These are phyloP conservation scores for Chaetomium sp. DNA, from an alignment of 2,329 filamentous ascomycete genomes.

Conservation along the genomic window DNA sequence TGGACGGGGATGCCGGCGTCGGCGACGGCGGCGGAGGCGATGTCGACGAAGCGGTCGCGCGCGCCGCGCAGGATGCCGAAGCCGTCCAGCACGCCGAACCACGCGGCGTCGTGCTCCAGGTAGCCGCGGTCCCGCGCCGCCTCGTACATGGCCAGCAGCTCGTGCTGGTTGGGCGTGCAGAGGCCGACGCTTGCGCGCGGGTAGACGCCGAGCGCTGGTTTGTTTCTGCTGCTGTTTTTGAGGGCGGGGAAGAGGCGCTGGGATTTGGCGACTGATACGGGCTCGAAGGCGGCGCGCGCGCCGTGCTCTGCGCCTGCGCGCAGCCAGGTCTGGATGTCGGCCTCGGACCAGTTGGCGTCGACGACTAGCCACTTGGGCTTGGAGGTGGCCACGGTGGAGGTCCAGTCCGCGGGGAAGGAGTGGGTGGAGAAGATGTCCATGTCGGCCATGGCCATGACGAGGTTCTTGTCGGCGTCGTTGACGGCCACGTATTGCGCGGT, in stretches of 20 bases:
- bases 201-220: constrained; percentile 51
- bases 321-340: constrained; percentile 69
- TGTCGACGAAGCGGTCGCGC: constrained; percentile 67
- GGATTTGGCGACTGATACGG: constrained; percentile 82
- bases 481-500: constrained; percentile 92
- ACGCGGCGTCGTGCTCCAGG: constrained; percentile 64
- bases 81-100: constrained; percentile 80
- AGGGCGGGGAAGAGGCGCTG: constrained; percentile 62
- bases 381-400: constrained; percentile 56
- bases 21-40: constrained; percentile 69
- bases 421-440: constrained; percentile 78
- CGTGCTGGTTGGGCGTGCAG: constrained; percentile 79
- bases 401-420: constrained; percentile 60
- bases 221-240: background rate
- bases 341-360: constrained; percentile 81
- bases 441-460: constrained; percentile 93
- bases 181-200: constrained; percentile 69
- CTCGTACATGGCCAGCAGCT: constrained; percentile 77
- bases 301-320: constrained; percentile 57
- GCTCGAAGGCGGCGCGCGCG: constrained; percentile 76
- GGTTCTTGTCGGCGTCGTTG: constrained; percentile 79
- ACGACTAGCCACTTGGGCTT: constrained; percentile 77
- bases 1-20: constrained; percentile 83
- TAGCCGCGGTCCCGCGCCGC: constrained; percentile 67
- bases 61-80: constrained; percentile 75